Evolutionary conservation across 2,329 filamentous ascomycete genomes (phyloP), one percentile per base, ranked within the genome.

Genomic region (Colletotrichum graminicola): DNA sequence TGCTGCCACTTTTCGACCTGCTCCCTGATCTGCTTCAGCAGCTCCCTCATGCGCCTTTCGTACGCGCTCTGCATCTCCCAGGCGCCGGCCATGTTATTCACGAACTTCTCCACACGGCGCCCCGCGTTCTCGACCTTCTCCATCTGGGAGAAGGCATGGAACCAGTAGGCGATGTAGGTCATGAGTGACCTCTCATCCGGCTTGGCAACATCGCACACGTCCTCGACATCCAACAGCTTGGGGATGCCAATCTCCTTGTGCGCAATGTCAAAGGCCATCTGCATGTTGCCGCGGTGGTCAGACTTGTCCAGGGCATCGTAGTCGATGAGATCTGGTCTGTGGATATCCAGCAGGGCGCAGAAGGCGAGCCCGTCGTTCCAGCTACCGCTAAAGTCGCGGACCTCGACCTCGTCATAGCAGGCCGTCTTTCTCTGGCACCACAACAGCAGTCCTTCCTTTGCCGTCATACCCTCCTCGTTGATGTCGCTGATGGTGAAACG

Each of bases 111-210:
- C 6, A 99, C 96, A 75, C 96, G 90, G 73, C 96, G 90, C 6
- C 96, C 96, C 5, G 96, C 96, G 79, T 99, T 99, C 82, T 99
- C 96, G 11, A 99, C 96, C 80, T 95, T 93, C 84, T 99, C 96
- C 91, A 99, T 97, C 79, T 98, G 95, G 39, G 95, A 98, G 81
- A 99, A 99, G 76, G 96, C 96, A 80, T 99, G 96, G 88, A 99
- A 99, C 96, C 96, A 99, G 85, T 99, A 99, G 74, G 96, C 96
- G 77, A 99, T 99, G 82, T 99, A 99, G 0, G 96, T 99, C 96
- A 99, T 99, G 79, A 99, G 87, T 80, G 93, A 97, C 76, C 94
- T 92, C 82, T 99, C 96, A 80, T 99, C 96, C 32, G 96, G 96
- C 83, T 96, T 97, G 32, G 94, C 89, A 36, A 99, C 95, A 80